These are phyloP conservation scores for Fusarium sp. DNA, from an alignment of 2,329 filamentous ascomycete genomes.

Conservation along the genomic window DNA sequence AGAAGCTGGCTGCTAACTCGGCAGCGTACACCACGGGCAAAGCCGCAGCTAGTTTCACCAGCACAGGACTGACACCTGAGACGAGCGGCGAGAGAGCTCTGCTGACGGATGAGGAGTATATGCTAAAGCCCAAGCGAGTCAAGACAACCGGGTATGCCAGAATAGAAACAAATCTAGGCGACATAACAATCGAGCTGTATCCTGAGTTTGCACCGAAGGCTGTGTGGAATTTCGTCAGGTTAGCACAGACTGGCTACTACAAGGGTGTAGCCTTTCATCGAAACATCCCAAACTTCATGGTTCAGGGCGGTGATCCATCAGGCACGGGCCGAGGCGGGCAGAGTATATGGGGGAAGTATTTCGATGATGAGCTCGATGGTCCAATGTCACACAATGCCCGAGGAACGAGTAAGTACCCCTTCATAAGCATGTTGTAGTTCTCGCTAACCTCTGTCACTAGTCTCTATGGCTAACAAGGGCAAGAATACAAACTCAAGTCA, in stretches of 20 bases:
- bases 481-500: constrained; percentile 97
- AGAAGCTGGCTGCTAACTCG: constrained; percentile 79
- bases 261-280: constrained; percentile 85
- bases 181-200: constrained; percentile 87
- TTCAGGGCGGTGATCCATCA: constrained; percentile 94
- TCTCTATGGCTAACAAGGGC: constrained; percentile 97
- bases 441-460: constrained; percentile 32
- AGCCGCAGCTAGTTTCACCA: constrained; percentile 94
- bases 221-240: constrained; percentile 94
- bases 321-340: constrained; percentile 91
- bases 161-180: constrained; percentile 86
- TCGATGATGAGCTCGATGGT: constrained; percentile 92
- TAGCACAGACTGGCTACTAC: constrained; percentile 93
- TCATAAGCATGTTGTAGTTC: neutral
- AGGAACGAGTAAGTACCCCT: constrained; percentile 63
- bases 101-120: constrained; percentile 93
- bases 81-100: constrained; percentile 88
- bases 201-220: constrained; percentile 91
- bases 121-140: constrained; percentile 89
- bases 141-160: constrained; percentile 92
- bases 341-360: constrained; percentile 94
- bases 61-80: constrained; percentile 90
- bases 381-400: constrained; percentile 84
- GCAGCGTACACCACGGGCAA: constrained; percentile 90
- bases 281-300: constrained; percentile 97